Percentiles rank a stretch among this genome's conserved stretches.
phyloP scores from a whole-genome alignment of 305 asterid genomes.

The Solanum hybrid region DNA sequence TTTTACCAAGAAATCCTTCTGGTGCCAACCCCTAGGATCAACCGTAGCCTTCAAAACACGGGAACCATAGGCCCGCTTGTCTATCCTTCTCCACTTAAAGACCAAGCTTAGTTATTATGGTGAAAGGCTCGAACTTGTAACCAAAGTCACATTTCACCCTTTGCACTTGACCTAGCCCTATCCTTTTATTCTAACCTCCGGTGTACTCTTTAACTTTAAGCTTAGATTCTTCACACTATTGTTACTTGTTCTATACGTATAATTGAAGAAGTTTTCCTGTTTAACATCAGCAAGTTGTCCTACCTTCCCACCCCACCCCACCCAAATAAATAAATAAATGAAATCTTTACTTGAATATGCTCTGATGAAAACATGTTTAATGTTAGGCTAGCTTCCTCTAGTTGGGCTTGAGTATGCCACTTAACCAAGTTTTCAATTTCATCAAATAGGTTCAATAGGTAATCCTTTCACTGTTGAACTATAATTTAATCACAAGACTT shows the following conservation, averaged over 20 bases:
- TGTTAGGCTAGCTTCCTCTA: neutral
- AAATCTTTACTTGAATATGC: neutral
- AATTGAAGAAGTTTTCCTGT: neutral
- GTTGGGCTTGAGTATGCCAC: neutral
- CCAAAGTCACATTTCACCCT: neutral
- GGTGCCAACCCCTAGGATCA: neutral
- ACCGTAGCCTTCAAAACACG: neutral
- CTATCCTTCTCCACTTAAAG: neutral
- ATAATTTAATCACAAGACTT: neutral
- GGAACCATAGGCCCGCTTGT: neutral
- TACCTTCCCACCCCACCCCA: neutral
- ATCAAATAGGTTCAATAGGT: neutral
- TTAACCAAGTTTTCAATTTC: neutral
- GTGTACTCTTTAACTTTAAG: neutral
- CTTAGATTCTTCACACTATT: neutral
- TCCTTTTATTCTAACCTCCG: neutral
- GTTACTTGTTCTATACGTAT: neutral
- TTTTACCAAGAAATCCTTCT: neutral
- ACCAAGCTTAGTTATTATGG: neutral
- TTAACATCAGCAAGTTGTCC: neutral
- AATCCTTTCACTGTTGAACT: neutral
- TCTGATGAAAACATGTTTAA: neutral
- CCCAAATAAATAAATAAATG: neutral
- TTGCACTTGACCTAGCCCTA: neutral
- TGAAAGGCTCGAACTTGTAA: neutral